These are phyloP conservation scores for Phytophthora ohioensis DNA, from an alignment of 352 stramenopile species.

Conservation along the genomic window DNA sequence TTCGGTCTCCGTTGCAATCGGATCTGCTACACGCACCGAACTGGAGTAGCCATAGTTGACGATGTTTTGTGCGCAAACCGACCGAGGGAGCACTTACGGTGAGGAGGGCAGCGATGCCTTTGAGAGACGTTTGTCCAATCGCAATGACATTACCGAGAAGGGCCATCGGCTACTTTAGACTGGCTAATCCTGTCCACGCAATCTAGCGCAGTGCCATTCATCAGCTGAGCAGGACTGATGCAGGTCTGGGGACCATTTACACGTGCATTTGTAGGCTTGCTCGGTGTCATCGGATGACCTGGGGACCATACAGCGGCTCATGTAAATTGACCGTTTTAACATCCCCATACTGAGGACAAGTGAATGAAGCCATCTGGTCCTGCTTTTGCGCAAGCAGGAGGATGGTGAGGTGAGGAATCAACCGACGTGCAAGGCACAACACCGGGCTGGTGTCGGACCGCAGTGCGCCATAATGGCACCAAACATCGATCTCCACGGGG, in stretches of 20 bases:
- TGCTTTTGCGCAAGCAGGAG: constrained; percentile 44
- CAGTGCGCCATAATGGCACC: neutral
- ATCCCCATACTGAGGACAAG: constrained; percentile 28
- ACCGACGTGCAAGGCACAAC: constrained; percentile 31
- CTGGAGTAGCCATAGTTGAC: too few species aligned
- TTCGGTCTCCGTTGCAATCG: neutral
- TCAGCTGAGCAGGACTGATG: constrained; percentile 13
- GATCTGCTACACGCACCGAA: too few species aligned
- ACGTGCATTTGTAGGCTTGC: neutral
- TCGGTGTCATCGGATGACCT: constrained; percentile 15
- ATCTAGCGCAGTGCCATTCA: constrained; percentile 1
- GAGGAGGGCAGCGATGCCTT: neutral
- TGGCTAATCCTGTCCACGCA: constrained; percentile 3
- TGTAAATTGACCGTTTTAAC: constrained; percentile 24
- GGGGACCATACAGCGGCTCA: constrained; percentile 24
- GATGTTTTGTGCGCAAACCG: neutral
- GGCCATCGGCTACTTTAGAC: neutral
- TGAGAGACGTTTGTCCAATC: constrained; percentile 31
- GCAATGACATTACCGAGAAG: neutral
- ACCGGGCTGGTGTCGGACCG: constrained; percentile 7
- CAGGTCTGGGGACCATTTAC: constrained; percentile 21
- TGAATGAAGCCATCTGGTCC: constrained; percentile 22
- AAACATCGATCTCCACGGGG: neutral
- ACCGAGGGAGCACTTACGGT: neutral
- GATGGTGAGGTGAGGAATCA: constrained; percentile 40